Evolutionary conservation across 108 stramenopile species (phyloP).

Genomic region (Mayamaea pseudoterrestris): DNA sequence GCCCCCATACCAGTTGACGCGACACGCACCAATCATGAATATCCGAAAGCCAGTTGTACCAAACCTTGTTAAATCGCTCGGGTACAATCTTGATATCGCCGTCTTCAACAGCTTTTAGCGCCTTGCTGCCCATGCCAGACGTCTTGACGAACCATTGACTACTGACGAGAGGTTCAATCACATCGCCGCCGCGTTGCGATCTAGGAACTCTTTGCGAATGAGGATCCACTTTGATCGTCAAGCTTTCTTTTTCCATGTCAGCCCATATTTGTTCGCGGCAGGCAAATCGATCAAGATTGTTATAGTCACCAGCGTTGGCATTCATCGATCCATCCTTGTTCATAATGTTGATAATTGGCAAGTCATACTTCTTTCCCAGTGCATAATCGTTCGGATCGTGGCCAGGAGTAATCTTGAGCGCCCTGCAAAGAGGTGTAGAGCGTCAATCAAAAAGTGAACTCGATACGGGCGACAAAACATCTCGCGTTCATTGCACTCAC

Average conservation of each 20-base stretch:
- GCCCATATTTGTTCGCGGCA: constrained; percentile 78
- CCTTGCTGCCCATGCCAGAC: constrained; percentile 83
- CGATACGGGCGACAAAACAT: too few relatives aligned
- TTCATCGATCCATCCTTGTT: constrained; percentile 92
- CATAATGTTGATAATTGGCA: constrained; percentile 92
- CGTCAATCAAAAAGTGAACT: too few relatives aligned
- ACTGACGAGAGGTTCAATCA: constrained; percentile 97
- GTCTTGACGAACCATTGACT: constrained; percentile 98
- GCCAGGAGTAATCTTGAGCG: constrained; percentile 93
- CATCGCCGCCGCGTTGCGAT: constrained; percentile 96
- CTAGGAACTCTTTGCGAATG: constrained; percentile 89
- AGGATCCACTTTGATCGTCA: constrained; percentile 75
- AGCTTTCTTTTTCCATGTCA: constrained; percentile 74
- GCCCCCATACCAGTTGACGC: constrained; percentile 96
- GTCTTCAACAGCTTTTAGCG: constrained; percentile 74
- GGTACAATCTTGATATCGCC: constrained; percentile 90
- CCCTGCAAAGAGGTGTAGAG: too few relatives aligned
- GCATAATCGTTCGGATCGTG: constrained; percentile 97
- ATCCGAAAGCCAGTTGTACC: constrained; percentile 88
- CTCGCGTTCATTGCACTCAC: too few relatives aligned
- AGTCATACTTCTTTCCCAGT: constrained; percentile 83
- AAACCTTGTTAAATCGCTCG: constrained; percentile 81
- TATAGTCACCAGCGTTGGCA: constrained; percentile 67
- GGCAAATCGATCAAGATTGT: constrained; percentile 88
- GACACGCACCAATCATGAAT: constrained; percentile 96